Conservation (phyloP, 1,284 basidiomycete genomes). For the Phenoliferia sp. region DNA sequence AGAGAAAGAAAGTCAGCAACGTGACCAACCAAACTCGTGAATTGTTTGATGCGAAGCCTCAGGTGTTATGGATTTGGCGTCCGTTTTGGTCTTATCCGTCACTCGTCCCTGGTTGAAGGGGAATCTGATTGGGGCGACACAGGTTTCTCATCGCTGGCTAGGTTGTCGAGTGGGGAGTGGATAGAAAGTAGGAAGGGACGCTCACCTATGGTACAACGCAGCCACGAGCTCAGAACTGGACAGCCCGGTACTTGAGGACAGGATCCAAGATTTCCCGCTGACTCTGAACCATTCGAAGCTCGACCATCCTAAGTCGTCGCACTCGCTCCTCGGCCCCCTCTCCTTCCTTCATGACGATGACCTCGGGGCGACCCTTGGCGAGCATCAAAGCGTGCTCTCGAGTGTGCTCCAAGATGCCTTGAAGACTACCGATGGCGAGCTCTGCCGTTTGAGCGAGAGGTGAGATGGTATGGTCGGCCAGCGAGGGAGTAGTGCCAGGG, state of each 20-base stretch:
- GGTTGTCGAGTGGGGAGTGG: too few species aligned
- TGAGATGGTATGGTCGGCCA: conserved; percentile 59
- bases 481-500: conserved; percentile 55
- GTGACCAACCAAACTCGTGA: neutral
- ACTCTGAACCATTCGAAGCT: conserved; percentile 72
- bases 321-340: conserved; percentile 53
- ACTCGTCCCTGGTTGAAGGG: conserved; percentile 15
- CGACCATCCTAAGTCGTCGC: conserved; percentile 78
- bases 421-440: conserved; percentile 71
- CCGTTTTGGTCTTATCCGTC: conserved; percentile 30
- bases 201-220: neutral
- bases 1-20: neutral
- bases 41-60: neutral
- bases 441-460: conserved; percentile 51
- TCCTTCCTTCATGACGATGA: conserved; percentile 28
- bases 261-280: conserved; percentile 52
- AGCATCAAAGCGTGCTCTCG: conserved; percentile 51
- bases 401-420: conserved; percentile 73
- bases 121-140: conserved; percentile 39
- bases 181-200: neutral
- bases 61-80: conserved; percentile 24
- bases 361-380: conserved; percentile 48
- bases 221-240: conserved; percentile 11
- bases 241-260: conserved; percentile 26
- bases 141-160: conserved; percentile 32